phyloP scores from a whole-genome alignment of 805 yeast species.

The Hanseniaspora pseudoguilliermondii region DNA sequence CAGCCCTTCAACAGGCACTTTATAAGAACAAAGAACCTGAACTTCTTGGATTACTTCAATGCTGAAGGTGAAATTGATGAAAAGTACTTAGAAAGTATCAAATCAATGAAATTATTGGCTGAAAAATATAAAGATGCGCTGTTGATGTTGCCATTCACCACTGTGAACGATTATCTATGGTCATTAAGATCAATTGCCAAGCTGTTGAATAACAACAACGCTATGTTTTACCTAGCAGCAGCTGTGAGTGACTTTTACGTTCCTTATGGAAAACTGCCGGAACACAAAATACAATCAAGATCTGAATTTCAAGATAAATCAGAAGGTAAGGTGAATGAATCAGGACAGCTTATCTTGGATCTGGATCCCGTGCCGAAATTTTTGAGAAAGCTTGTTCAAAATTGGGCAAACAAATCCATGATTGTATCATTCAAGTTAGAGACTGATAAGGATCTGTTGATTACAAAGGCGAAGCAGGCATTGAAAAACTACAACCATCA shows the following conservation, averaged over 20 bases:
- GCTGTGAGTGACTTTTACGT: constrained; percentile 95
- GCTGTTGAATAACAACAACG: constrained; percentile 44
- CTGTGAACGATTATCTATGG: constrained; percentile 86
- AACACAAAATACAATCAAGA: constrained; percentile 87
- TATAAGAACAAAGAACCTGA: constrained; percentile 61
- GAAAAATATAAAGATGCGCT: constrained; percentile 26
- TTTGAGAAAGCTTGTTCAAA: constrained; percentile 69
- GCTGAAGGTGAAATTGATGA: constrained; percentile 47
- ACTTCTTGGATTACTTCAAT: constrained; percentile 74
- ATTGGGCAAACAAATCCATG: constrained; percentile 94
- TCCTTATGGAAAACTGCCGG: constrained; percentile 73
- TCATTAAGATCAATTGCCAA: constrained; percentile 59
- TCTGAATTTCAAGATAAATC: constrained; percentile 33
- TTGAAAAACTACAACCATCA: constrained; percentile 80
- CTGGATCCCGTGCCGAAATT: constrained; percentile 95
- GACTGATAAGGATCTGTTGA: constrained; percentile 61
- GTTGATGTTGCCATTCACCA: constrained; percentile 74
- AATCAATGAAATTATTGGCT: constrained; percentile 39
- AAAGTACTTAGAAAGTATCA: constrained; percentile 47
- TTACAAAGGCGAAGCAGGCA: constrained; percentile 67
- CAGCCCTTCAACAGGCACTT: constrained; percentile 87
- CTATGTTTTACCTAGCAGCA: constrained; percentile 83
- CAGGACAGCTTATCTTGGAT: constrained; percentile 68
- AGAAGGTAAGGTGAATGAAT: constrained; percentile 20
- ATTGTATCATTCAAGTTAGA: constrained; percentile 88